Percentiles rank a stretch among this genome's conserved stretches.
Evolutionary conservation across 306 rosid genomes (phyloP).

Genomic region (Phaseolus lunatus): DNA sequence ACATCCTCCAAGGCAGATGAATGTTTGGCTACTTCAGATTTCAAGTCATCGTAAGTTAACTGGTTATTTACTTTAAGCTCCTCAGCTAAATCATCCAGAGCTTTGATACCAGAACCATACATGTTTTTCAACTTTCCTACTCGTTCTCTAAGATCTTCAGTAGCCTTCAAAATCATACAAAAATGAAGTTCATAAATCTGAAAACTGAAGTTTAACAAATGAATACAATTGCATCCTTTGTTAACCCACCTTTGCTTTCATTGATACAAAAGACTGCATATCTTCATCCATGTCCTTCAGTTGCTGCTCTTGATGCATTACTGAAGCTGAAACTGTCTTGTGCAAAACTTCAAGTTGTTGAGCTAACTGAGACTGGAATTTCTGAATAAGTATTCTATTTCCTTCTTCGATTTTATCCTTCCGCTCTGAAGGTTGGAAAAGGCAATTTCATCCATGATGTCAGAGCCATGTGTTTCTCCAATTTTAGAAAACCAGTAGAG

Average conservation of each 20-base stretch:
- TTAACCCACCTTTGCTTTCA: conserved; percentile 75
- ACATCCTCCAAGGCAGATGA: conserved; percentile 91
- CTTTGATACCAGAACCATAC: conserved; percentile 85
- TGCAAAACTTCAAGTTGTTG: conserved; percentile 93
- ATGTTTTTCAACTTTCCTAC: conserved; percentile 74
- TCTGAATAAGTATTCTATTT: conserved; percentile 75
- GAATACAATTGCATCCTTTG: conserved; percentile 26
- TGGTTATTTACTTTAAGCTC: conserved; percentile 86
- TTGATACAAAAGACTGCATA: conserved; percentile 87
- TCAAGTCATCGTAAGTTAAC: conserved; percentile 78
- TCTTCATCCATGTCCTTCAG: conserved; percentile 92
- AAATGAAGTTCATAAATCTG: conserved; percentile 30
- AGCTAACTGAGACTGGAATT: conserved; percentile 82
- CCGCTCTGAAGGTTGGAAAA: conserved; percentile 65
- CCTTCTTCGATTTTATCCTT: conserved; percentile 93
- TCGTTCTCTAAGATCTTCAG: conserved; percentile 84
- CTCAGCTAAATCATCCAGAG: conserved; percentile 79
- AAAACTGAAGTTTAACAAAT: conserved; percentile 26
- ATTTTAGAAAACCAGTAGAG: conserved; percentile 28
- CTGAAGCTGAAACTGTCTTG: conserved; percentile 91
- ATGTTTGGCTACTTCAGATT: conserved; percentile 90
- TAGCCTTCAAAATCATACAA: conserved; percentile 71
- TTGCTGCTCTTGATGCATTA: conserved; percentile 89
- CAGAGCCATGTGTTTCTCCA: conserved; percentile 29
- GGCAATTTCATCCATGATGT: conserved; percentile 21